Evolutionary conservation across 352 stramenopile genomes (phyloP).

Genomic region (Saprolegnia parasitica): DNA sequence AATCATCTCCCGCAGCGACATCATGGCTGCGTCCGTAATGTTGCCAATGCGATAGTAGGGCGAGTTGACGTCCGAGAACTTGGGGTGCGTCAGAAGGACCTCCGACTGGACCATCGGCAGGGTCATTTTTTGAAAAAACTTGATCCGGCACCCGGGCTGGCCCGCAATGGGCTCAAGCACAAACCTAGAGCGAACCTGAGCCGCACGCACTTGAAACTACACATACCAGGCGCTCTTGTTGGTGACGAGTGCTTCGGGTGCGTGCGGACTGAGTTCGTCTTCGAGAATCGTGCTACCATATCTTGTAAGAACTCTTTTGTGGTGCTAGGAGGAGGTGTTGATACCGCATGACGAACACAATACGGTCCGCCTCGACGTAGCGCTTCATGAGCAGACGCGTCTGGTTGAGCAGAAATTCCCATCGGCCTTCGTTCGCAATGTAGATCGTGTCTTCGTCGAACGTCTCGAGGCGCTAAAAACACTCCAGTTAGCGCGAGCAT

Average conservation of each 20-base stretch:
- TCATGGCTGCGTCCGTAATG: slow-evolving; percentile 10
- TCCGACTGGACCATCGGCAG: slow-evolving; percentile 16
- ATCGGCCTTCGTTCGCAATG: slow-evolving; percentile 1
- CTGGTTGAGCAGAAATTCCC: slow-evolving; percentile 12
- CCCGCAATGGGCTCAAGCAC: neutral
- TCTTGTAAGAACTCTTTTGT: neutral
- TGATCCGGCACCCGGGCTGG: neutral
- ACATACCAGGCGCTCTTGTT: slow-evolving; percentile 8
- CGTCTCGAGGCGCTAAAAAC: slow-evolving; percentile 16
- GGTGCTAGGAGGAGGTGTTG: too few relatives aligned
- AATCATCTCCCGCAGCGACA: slow-evolving; percentile 17
- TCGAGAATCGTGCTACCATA: slow-evolving; percentile 9
- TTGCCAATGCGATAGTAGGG: slow-evolving; percentile 16
- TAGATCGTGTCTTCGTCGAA: slow-evolving; percentile 17
- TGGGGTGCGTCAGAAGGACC: neutral
- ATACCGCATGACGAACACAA: neutral
- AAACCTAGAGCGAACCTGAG: slow-evolving; percentile 2
- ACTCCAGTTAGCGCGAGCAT: neutral
- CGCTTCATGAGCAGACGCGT: slow-evolving; percentile 7
- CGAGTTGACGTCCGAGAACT: slow-evolving; percentile 1
- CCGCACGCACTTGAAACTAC: too few relatives aligned
- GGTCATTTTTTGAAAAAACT: slow-evolving; percentile 16
- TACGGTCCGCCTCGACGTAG: neutral
- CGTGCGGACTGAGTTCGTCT: slow-evolving; percentile 18
- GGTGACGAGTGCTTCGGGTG: slow-evolving; percentile 7